Base-by-base conservation (phyloP, 441 rosid genomes). In the Flueggea neowawraea region DNA sequence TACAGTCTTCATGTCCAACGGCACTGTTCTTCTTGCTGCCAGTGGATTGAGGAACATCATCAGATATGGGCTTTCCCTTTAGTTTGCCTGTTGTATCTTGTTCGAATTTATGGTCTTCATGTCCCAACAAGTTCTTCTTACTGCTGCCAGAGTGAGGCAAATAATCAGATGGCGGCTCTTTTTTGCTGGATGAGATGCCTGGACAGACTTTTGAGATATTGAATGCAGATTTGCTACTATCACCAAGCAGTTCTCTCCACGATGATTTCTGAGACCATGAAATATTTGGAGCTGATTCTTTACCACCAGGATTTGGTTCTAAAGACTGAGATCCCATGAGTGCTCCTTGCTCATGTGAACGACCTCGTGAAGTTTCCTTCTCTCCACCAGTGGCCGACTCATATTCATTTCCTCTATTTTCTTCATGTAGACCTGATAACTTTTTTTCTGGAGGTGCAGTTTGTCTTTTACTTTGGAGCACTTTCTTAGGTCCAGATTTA, bases 251-350 rank as follows among this genome's bases (percentile, higher is more conserved):
- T 62, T 79, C 75, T 73, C 66, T 82, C 90, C 91, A 91, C 7
- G 97, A 85, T 55, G 87, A 81, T 69, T 83, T 88, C 65, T 85
- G 91, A 63, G 91, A 77, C 87, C 87, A 78, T 56, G 73, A 71
- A 55, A 69, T 41, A 64, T 54, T 67, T 50, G 75, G 58, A 64
- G 11, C 63, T 10, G 73, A 69, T 50, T 14, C 74, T 64, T 69
- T 73, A 69, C 50, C 52, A 32, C 51, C 69, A 58, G 58, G 50
- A 54, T 62, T 53, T 13, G 69, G 61, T 68, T 68, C 81, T 54
- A 52, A 33, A 39, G 31, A 49, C 68, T 69, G 69, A 58, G 66
- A 60, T 63, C 64, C 79, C 3, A 49, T 28, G 16, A 10, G 53
- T 22, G 14, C 22, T 6, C 31, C 59, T 16, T 73, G 33, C 63